phyloP scores from a whole-genome alignment of 108 stramenopile genomes.

The Fragilaria crotonensis region DNA sequence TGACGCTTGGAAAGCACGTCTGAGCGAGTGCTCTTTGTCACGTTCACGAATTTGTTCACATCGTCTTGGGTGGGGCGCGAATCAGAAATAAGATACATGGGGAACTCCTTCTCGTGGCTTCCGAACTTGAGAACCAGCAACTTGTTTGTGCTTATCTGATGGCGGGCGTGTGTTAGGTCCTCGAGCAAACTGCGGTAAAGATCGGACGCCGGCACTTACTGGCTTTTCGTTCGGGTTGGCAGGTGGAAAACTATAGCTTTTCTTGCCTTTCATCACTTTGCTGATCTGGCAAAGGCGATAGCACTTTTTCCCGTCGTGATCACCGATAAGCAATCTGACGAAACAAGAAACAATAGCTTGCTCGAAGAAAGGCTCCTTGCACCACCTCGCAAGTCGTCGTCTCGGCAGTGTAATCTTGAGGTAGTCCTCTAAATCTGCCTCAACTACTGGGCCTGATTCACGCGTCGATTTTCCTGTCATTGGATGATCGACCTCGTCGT shows the following conservation, averaged over 20 bases:
- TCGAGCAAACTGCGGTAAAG: neutral
- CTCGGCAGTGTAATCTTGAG: slow-evolving; percentile 67
- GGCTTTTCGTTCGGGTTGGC: slow-evolving; percentile 47
- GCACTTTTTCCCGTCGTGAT: slow-evolving; percentile 69
- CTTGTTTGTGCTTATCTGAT: slow-evolving; percentile 62
- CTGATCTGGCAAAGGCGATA: slow-evolving; percentile 79
- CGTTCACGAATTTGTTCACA: slow-evolving; percentile 53
- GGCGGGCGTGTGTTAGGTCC: neutral
- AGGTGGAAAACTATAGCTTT: slow-evolving; percentile 57
- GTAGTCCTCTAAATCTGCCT: slow-evolving; percentile 71
- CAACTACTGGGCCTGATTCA: slow-evolving; percentile 24
- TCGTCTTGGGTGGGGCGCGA: slow-evolving; percentile 58
- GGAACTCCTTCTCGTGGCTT: slow-evolving; percentile 49
- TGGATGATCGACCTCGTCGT: slow-evolving; percentile 11
- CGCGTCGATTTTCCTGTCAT: neutral
- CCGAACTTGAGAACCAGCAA: slow-evolving; percentile 68
- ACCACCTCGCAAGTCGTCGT: slow-evolving; percentile 73
- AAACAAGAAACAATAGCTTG: slow-evolving; percentile 67
- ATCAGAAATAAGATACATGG: slow-evolving; percentile 73
- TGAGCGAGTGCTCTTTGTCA: slow-evolving; percentile 50
- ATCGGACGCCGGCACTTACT: slow-evolving; percentile 23
- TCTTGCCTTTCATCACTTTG: slow-evolving; percentile 37
- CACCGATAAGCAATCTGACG: slow-evolving; percentile 73
- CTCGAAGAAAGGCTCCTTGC: slow-evolving; percentile 83
- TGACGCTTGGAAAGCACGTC: slow-evolving; percentile 50